Evolutionary conservation across 1,284 basidiomycete species (phyloP), one percentile per base, ranked within the genome.

Genomic region (Chiua sp.): DNA sequence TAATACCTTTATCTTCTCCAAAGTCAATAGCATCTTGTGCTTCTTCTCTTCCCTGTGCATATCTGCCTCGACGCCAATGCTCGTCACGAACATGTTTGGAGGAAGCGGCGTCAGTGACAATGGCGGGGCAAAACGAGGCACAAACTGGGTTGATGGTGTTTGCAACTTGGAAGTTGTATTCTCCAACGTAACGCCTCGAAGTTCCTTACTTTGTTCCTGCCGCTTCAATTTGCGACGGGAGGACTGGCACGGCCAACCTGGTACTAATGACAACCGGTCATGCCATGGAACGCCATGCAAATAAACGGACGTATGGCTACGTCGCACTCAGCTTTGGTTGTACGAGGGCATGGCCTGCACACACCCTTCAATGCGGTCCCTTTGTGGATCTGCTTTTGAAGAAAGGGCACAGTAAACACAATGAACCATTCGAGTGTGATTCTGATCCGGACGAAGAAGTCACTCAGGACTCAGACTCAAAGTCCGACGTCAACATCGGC

Each of bases 151-250:
- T 7, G 37, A 33, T 26, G 23, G 30, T 12, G 35, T 32, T 23
- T 33, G 51, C 10, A 47, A 12, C 18, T 22, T 50, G 39, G 53
- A 15, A 35, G 35, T 35, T 12, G 12, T 6, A 35, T 48, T 7
- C 28, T 54, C 51, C 5, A 18, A 47, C 30, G 47, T 15, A 82
- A 75, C 47, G 81, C 75, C 66, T 82, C 86, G 74, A 87, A 91
- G 15, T 85, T 86, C 60, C 83, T 87, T 53, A 83, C 84, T 72
- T 92, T 91, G 73, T 91, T 91, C 72, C 90, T 91, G 69, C n/a
- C n/a, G n/a, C n/a, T n/a, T n/a, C n/a, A n/a, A n/a, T n/a, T 90
- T 91, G 77, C 28, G 70, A 74, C 57, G 60, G 49, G 3, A 74
- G 57, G 2, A 4, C 18, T 11, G 58, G 39, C 3, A 26, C 12